phyloP scores from a whole-genome alignment of 2,329 filamentous ascomycete species.

The Talaromyces funiculosus region DNA sequence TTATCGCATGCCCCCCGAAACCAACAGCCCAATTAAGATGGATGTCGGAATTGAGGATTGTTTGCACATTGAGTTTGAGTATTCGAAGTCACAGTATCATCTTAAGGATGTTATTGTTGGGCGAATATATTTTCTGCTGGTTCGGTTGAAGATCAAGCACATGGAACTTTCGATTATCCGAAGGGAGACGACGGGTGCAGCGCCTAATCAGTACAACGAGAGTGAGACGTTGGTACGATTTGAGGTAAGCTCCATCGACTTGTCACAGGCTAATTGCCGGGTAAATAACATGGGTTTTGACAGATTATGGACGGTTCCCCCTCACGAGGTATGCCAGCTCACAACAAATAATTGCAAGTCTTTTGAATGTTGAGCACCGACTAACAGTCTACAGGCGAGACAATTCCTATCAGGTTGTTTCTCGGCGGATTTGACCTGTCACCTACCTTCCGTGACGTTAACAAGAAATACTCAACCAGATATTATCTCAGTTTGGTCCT shows the following conservation, averaged over 20 bases:
- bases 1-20: slow-evolving; percentile 95
- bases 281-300: neutral
- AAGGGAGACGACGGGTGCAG: slow-evolving; percentile 89
- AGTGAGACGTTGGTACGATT: slow-evolving; percentile 97
- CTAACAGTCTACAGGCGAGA: slow-evolving; percentile 57
- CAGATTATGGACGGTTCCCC: slow-evolving; percentile 99
- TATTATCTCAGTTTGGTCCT: slow-evolving; percentile 96
- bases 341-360: neutral
- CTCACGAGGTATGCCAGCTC: slow-evolving; percentile 64
- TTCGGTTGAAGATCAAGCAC: slow-evolving; percentile 98
- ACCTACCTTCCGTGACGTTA: slow-evolving; percentile 96
- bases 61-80: slow-evolving; percentile 98
- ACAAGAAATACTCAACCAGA: slow-evolving; percentile 98
- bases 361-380: neutral
- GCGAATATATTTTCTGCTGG: slow-evolving; percentile 94
- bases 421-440: slow-evolving; percentile 96
- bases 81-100: slow-evolving; percentile 98
- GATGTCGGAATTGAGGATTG: slow-evolving; percentile 99
- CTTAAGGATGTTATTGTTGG: slow-evolving; percentile 98
- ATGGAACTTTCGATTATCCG: slow-evolving; percentile 99
- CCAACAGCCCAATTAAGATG: slow-evolving; percentile 99
- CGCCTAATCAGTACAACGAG: slow-evolving; percentile 99
- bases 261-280: neutral
- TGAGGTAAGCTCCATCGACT: slow-evolving; percentile 56
- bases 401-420: slow-evolving; percentile 94